Conservation (phyloP, 495 filamentous ascomycete genomes). For the Diplogelasinospora grovesii region DNA sequence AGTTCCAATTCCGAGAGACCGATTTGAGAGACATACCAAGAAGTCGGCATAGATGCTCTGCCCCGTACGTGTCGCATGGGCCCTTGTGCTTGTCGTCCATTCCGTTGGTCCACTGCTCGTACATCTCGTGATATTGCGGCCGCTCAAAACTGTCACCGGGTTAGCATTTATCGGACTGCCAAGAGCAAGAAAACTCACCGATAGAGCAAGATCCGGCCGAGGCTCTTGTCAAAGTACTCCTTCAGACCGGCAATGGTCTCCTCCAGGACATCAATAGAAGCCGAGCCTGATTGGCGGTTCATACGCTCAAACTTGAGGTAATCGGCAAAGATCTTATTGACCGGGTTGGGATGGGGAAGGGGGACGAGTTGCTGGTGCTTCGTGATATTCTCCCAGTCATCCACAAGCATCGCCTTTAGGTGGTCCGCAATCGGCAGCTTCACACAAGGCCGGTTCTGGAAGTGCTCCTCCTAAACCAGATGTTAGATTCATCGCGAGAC, state of each 20-base stretch:
- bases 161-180: neutral
- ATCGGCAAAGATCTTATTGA: slow-evolving; percentile 69
- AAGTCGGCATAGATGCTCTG: slow-evolving; percentile 81
- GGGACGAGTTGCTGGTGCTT: slow-evolving; percentile 84
- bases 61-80: slow-evolving; percentile 77
- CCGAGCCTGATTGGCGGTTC: slow-evolving; percentile 55
- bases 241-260: slow-evolving; percentile 77
- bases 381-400: slow-evolving; percentile 98
- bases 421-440: slow-evolving; percentile 77
- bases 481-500: slow-evolving; percentile 17
- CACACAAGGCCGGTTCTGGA: slow-evolving; percentile 70
- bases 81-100: slow-evolving; percentile 57
- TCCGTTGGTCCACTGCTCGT: slow-evolving; percentile 51
- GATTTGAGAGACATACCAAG: slow-evolving; percentile 57
- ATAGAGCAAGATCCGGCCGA: slow-evolving; percentile 86
- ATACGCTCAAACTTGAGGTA: slow-evolving; percentile 64
- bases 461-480: slow-evolving; percentile 67
- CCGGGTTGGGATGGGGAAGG: slow-evolving; percentile 68
- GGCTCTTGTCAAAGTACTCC: slow-evolving; percentile 83
- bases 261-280: slow-evolving; percentile 76
- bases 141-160: slow-evolving; percentile 63
- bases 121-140: slow-evolving; percentile 68
- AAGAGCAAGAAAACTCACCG: slow-evolving; percentile 33
- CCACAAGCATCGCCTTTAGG: slow-evolving; percentile 83
- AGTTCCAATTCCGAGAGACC: slow-evolving; percentile 5